These are phyloP conservation scores for Talaromyces liani DNA, from an alignment of 495 filamentous ascomycete species.

Conservation along the genomic window DNA sequence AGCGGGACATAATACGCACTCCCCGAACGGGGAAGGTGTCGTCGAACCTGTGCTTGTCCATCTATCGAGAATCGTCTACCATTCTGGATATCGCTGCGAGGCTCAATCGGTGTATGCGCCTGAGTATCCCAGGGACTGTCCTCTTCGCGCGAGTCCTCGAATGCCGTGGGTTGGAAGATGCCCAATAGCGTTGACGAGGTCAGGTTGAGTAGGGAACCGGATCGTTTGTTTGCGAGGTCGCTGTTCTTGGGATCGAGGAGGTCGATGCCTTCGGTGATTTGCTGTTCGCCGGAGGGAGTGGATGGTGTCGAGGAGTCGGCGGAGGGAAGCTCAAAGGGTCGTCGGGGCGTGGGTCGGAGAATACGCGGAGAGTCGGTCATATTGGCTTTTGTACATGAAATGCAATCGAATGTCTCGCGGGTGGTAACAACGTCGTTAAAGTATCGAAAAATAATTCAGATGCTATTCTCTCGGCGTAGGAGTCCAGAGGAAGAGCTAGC, in stretches of 20 bases:
- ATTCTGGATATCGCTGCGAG: background rate
- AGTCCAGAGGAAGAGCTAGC: background rate
- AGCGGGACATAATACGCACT: slow-evolving; percentile 21
- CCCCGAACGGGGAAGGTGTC: background rate
- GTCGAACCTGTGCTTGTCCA: background rate
- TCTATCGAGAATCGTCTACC: background rate
- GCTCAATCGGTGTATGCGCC: slow-evolving; percentile 48
- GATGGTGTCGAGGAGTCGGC: slow-evolving; percentile 45
- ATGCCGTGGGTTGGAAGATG: slow-evolving; percentile 71
- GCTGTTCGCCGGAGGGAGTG: slow-evolving; percentile 30
- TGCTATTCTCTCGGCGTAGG: background rate
- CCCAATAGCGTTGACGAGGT: slow-evolving; percentile 84
- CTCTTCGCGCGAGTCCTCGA: slow-evolving; percentile 44
- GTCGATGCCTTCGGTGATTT: slow-evolving; percentile 13
- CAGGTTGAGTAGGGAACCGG: slow-evolving; percentile 75
- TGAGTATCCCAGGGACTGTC: slow-evolving; percentile 65
- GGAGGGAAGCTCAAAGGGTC: slow-evolving; percentile 60
- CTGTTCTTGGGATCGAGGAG: slow-evolving; percentile 22
- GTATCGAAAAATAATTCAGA: background rate
- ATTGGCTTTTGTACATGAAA: background rate
- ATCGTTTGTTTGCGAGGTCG: slow-evolving; percentile 42
- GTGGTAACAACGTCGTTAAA: background rate
- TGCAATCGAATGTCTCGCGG: background rate
- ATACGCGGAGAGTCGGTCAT: slow-evolving; percentile 49
- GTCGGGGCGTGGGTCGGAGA: slow-evolving; percentile 65